These are phyloP conservation scores for Arabidopsis suecica DNA, from an alignment of 345 rosid genomes.

Conservation along the genomic window DNA sequence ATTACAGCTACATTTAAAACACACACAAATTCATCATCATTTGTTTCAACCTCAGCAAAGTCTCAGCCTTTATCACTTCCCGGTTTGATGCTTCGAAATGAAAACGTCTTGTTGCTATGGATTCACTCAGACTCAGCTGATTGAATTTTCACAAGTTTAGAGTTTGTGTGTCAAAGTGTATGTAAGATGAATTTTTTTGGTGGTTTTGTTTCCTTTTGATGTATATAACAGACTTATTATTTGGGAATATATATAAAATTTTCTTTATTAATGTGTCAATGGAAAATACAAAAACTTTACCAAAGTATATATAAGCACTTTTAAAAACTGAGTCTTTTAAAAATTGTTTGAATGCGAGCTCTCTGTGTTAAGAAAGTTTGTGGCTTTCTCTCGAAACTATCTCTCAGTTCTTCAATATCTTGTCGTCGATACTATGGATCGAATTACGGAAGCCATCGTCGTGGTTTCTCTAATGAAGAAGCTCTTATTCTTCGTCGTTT, in stretches of 20 bases:
- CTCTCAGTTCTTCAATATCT: conserved; percentile 17
- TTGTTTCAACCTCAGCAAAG: conserved; percentile 31
- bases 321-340: background rate
- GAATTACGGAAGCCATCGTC: conserved; percentile 17
- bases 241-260: background rate
- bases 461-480: conserved; percentile 46
- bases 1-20: conserved; percentile 55
- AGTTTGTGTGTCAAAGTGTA: background rate
- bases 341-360: conserved; percentile 46
- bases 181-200: conserved; percentile 9
- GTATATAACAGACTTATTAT: conserved; percentile 17
- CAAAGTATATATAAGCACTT: background rate
- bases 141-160: conserved; percentile 13
- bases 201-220: conserved; percentile 20
- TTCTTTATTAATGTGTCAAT: background rate
- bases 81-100: conserved; percentile 16
- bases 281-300: background rate
- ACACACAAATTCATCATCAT: conserved; percentile 4
- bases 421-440: conserved; percentile 30
- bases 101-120: conserved; percentile 3
- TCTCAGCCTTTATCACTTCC: conserved; percentile 13
- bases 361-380: conserved; percentile 31
- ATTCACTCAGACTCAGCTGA: conserved; percentile 19
- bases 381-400: conserved; percentile 29
- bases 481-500: conserved; percentile 47